Percentiles rank a stretch among this genome's conserved stretches.
These are phyloP conservation scores for Lepiota subincarnata DNA, from an alignment of 768 basidiomycete genomes.

Conservation along the genomic window DNA sequence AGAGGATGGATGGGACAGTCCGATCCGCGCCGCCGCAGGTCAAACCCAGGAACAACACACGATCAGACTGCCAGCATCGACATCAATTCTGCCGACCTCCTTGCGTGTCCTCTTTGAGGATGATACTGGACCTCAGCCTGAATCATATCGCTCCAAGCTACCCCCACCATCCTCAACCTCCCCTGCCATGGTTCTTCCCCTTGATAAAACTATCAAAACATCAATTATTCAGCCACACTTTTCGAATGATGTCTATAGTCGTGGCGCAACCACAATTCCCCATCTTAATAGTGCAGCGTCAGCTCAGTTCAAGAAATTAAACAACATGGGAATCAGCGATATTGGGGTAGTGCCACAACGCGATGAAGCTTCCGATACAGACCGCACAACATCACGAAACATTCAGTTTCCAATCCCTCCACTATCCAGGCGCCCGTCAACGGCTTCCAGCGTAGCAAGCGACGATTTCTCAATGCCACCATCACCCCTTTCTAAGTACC, in stretches of 20 bases:
- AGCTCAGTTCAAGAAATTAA: neutral
- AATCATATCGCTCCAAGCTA: slow-evolving; percentile 39
- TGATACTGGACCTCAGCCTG: slow-evolving; percentile 31
- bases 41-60: slow-evolving; percentile 26
- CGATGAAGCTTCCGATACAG: neutral
- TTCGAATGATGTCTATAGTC: neutral
- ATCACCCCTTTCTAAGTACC: slow-evolving; percentile 9
- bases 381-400: neutral
- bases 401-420: neutral
- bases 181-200: neutral
- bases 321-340: neutral
- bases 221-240: neutral
- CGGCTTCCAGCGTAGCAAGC: neutral
- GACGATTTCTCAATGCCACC: neutral
- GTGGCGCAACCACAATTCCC: neutral
- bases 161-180: slow-evolving; percentile 16
- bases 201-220: slow-evolving; percentile 2
- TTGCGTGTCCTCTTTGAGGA: slow-evolving; percentile 78
- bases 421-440: neutral
- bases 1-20: slow-evolving; percentile 18
- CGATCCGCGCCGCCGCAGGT: slow-evolving; percentile 23
- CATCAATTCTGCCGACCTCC: slow-evolving; percentile 62
- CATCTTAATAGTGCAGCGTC: neutral
- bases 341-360: neutral
- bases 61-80: slow-evolving; percentile 43